phyloP scores from a whole-genome alignment of 2,329 filamentous ascomycete species.

The Paramyrothecium roridum region DNA sequence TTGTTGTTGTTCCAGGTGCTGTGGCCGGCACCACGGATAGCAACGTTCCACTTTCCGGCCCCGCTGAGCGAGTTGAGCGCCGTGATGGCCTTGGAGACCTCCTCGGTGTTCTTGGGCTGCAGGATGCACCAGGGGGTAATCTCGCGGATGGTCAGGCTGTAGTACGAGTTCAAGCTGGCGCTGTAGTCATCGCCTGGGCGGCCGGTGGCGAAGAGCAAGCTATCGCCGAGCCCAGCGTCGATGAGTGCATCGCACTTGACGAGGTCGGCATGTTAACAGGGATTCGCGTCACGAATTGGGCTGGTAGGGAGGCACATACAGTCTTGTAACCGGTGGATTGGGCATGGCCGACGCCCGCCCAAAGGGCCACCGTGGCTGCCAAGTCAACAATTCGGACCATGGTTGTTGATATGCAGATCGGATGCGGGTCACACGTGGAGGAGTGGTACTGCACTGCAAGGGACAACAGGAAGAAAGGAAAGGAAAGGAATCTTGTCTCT shows the following conservation, averaged over 20 bases:
- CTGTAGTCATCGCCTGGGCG: not conserved
- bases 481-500: too few species aligned
- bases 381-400: not conserved
- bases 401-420: not conserved
- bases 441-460: too few species aligned
- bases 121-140: constrained; percentile 1
- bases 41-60: not conserved
- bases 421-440: too few species aligned
- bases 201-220: not conserved
- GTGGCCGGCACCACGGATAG: not conserved
- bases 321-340: not conserved
- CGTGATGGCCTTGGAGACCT: not conserved
- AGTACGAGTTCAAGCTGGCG: not conserved
- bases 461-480: too few species aligned
- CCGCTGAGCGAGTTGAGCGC: not conserved
- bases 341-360: not conserved
- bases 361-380: not conserved
- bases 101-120: not conserved
- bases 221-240: not conserved
- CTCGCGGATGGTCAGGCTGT: not conserved
- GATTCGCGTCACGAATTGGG: not conserved
- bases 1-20: not conserved
- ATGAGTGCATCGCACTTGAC: not conserved
- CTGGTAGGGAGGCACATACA: not conserved
- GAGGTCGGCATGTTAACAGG: too few species aligned